Evolutionary conservation across 2,329 filamentous ascomycete genomes (phyloP), one percentile per base, ranked within the genome.

Genomic region (Fusarium begoniae): DNA sequence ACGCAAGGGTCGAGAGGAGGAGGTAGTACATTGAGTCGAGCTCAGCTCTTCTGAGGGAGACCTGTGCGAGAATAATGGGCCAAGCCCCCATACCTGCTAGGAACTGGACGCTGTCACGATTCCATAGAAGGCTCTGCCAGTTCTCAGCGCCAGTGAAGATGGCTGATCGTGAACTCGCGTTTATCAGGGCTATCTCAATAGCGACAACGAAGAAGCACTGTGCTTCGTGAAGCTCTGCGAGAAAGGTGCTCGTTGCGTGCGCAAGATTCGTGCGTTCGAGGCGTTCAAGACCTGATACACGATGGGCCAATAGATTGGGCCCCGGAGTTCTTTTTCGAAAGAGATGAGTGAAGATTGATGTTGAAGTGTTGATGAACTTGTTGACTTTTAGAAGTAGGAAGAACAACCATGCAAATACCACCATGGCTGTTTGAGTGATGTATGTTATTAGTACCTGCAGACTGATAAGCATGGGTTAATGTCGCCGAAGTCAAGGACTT

Each of bases 161-260:
- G 3, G 51, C 64, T 0, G 58, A 43, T 0, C 30, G 15, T 0
- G 63, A 69, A 10, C 32, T 65, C 1, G 58, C 45, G 10, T 58
- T 57, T 7, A 73, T 35, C 0, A 73, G 14, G 0, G 69, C 70
- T 5, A 69, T 66, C 7, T 56, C 69, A 0, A 72, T 62, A 10
- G 59, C 70, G 1, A 35, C 32, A 4, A 73, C 50, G 6, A 72
- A 62, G 22, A 73, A 73, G 15, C 70, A 72, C 2, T 73, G 70
- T 3, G 64, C 59, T 61, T 73, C 69, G 11, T 72, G 70, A 10
- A 73, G 35, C n/a, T 73, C 70, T 14, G 65, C 69, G 1, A 73
- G 64, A 18, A 72, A 69, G 0, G 64, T 73, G 43, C 48, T 65
- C 0, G 70, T 73, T 3, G 64, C 70, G 5, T 64, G 26, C 4